Evolutionary conservation across 805 yeast genomes (phyloP), one percentile per base, ranked within the genome.

Genomic region (Candida xyloterini): DNA sequence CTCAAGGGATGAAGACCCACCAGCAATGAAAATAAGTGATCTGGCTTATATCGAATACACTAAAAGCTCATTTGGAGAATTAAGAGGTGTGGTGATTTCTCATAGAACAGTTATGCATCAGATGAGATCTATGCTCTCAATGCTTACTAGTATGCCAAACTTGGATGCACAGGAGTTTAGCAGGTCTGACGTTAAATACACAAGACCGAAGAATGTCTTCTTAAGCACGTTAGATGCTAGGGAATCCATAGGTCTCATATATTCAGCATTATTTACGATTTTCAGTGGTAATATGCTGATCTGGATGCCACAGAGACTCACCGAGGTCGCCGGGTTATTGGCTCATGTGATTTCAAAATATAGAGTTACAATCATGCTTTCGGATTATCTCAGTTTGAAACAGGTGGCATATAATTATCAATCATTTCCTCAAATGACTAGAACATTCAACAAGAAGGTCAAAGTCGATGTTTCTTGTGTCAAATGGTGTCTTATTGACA

Each of bases 21-120:
- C 90, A 1, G 77, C 84, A 0, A 63, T 80, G 31, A 86, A 83
- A 49, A 77, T 80, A 1, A 86, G 90, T 1, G 95, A 87, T 54
- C 66, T 93, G 43, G 96, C 98, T 0, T 93, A 93, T 55, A 90
- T 93, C 10, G 99, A 93, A 63, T 93, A 84, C 56, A 79, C 93
- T 0, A 76, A 90, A 51, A 84, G 95, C 1, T 95, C 97, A 0
- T 77, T 85, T 20, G 98, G 98, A 3, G 95, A 90, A 48, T 64
- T 89, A 25, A 71, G 96, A 42, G 99, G 99, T 13, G 95, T 93
- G 25, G 96, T 95, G 1, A 75, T 93, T 57, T 84, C 93, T 16
- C 98, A 93, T 59, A 70, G 87, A 43, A 89, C 96, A 0, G 76
- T 93, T 6, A 73, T 84, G 57, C 91, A 87, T 50, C 99, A 93